These are phyloP conservation scores for Holtermanniella nyarrowii DNA, from an alignment of 768 basidiomycete species.

Conservation along the genomic window DNA sequence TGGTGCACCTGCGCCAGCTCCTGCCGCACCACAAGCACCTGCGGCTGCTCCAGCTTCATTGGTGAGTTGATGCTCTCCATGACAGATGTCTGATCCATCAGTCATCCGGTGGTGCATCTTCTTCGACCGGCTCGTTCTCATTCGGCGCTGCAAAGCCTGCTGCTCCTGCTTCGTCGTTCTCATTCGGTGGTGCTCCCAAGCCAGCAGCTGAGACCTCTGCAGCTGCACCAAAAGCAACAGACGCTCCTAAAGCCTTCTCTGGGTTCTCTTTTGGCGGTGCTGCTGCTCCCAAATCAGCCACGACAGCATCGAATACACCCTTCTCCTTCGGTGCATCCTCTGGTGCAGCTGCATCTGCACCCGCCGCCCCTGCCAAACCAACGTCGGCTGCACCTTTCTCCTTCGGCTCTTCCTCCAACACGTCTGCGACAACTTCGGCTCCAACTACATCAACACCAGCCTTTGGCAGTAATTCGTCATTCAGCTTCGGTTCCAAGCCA, in stretches of 20 bases:
- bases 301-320: background rate
- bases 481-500: constrained; percentile 13
- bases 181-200: constrained; percentile 5
- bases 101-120: background rate
- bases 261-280: constrained; percentile 22
- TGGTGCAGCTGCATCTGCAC: background rate
- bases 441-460: background rate
- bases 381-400: constrained; percentile 8
- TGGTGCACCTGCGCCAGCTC: background rate
- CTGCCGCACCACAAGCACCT: constrained; percentile 1
- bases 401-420: constrained; percentile 8
- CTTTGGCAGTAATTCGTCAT: constrained; percentile 3
- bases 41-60: constrained; percentile 2
- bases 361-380: constrained; percentile 3
- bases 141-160: background rate
- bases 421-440: constrained; percentile 1
- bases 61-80: background rate
- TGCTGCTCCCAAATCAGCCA: background rate
- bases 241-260: constrained; percentile 11
- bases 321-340: background rate
- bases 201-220: background rate
- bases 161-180: background rate
- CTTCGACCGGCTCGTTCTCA: background rate
- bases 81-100: background rate
- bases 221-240: background rate